Conservation (phyloP, 805 yeast species). For the Lipomyces orientalis region DNA sequence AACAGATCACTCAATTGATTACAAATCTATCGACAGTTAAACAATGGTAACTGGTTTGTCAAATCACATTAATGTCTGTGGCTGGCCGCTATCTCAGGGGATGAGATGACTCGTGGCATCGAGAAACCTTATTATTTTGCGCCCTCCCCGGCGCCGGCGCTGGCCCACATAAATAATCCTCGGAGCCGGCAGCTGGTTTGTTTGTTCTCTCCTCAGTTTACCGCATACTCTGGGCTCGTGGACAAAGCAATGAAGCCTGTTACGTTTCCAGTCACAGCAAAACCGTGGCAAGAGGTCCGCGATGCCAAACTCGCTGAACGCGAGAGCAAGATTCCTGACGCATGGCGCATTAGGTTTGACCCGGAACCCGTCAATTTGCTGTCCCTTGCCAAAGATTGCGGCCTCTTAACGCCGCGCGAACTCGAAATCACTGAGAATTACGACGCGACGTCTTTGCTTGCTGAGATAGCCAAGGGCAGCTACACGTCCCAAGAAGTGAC, state of each 20-base stretch:
- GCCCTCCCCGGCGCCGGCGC: too few species aligned
- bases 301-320: conserved; percentile 51
- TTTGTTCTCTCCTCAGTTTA: neutral
- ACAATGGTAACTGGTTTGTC: too few species aligned
- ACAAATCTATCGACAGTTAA: too few species aligned
- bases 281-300: conserved; percentile 51
- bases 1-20: too few species aligned
- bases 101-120: too few species aligned
- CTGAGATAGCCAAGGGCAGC: conserved; percentile 42
- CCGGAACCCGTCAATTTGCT: conserved; percentile 20
- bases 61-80: too few species aligned
- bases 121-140: too few species aligned
- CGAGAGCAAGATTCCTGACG: conserved; percentile 52
- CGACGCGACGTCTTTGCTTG: conserved; percentile 37
- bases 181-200: neutral
- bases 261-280: conserved; percentile 24
- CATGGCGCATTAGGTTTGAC: conserved; percentile 49
- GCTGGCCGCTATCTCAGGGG: too few species aligned
- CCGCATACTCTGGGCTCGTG: neutral
- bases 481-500: conserved; percentile 55
- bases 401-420: conserved; percentile 38
- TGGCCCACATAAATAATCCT: too few species aligned
- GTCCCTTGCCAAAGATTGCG: conserved; percentile 33
- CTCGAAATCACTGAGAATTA: conserved; percentile 41
- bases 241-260: conserved; percentile 27